These are phyloP conservation scores for Graphilbum fragrans DNA, from an alignment of 2,329 filamentous ascomycete genomes.

Conservation along the genomic window DNA sequence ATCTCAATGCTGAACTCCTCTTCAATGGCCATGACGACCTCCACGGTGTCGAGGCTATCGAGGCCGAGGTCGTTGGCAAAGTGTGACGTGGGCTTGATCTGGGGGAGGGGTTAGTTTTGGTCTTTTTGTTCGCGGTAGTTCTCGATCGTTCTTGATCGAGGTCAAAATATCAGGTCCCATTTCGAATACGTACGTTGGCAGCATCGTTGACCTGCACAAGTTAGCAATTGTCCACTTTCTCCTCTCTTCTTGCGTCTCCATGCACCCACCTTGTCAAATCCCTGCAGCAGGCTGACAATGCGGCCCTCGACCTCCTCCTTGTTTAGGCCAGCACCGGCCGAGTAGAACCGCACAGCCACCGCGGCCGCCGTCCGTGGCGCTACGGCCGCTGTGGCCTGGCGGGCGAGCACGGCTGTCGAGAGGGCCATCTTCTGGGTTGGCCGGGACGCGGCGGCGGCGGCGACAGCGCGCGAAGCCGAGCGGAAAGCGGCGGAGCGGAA, in stretches of 20 bases:
- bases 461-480: slow-evolving; percentile 1
- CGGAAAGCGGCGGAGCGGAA: slow-evolving; percentile 59
- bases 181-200: slow-evolving; percentile 38
- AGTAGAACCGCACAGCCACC: slow-evolving; percentile 65
- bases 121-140: no score
- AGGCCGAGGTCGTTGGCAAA: slow-evolving; percentile 96
- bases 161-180: neutral
- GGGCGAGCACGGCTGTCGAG: slow-evolving; percentile 7
- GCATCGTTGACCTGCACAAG: slow-evolving; percentile 44
- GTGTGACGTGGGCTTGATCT: slow-evolving; percentile 79
- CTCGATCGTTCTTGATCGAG: neutral
- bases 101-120: slow-evolving; percentile 9
- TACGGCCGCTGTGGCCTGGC: slow-evolving; percentile 24
- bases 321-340: slow-evolving; percentile 60
- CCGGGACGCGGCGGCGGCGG: neutral
- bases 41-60: slow-evolving; percentile 95
- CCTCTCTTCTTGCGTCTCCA: no score
- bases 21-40: slow-evolving; percentile 99
- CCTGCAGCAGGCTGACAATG: slow-evolving; percentile 85
- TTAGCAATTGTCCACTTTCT: no score
- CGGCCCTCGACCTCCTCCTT: slow-evolving; percentile 68
- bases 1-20: slow-evolving; percentile 92
- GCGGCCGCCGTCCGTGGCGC: slow-evolving; percentile 33
- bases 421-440: neutral
- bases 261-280: slow-evolving; percentile 82